Evolutionary conservation across 1,284 basidiomycete species (phyloP), one percentile per base, ranked within the genome.

Genomic region (Pyrrhoderma noxium): DNA sequence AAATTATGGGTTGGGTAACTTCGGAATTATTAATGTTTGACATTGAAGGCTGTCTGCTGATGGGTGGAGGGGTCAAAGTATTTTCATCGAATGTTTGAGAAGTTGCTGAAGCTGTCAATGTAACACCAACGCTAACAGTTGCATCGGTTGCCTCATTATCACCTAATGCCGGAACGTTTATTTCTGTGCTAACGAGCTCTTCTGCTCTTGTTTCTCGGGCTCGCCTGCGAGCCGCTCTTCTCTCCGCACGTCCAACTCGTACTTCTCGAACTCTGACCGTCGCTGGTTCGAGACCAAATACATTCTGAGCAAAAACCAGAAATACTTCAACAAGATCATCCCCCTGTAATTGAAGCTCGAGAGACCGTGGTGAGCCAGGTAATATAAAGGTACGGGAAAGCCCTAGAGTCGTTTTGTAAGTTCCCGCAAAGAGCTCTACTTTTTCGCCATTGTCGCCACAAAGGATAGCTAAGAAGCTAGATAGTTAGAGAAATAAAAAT

Each of bases 401-500:
- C 1, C 85, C 85, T 8, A 89, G 74, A 2, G 89, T 85, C 18
- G 85, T 87, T 42, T 84, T 75, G 59, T 87, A 89, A 11, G 87
- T 89, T 27, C 87, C 89, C 27, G 90, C 90, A 65, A 93, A 93
- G 3, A 93, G 70, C 61, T 93, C 89, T 46, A 93, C 89, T 61
- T 92, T 89, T 68, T 93, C 89, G n/a, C 89, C 89, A 57, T 81
- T 85, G 37, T 93, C 90, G n/a, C 89, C 89, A 58, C 90, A 92
- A 0, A 93, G 74, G 59, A 93, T 92, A 3, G 90, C 89, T 23
- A 93, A 74, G 69, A 91, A 91, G 63, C 88, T 91, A 56, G 0
- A n/a, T 35, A 49, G 50, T 38, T 34, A 27, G 19, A 11, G 27
- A 5, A 11, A 31, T 31, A 5, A 31, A 11, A 5, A 46, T 16